Base-by-base conservation (phyloP, 2,329 filamentous ascomycete genomes). In the Onygenales sp. region DNA sequence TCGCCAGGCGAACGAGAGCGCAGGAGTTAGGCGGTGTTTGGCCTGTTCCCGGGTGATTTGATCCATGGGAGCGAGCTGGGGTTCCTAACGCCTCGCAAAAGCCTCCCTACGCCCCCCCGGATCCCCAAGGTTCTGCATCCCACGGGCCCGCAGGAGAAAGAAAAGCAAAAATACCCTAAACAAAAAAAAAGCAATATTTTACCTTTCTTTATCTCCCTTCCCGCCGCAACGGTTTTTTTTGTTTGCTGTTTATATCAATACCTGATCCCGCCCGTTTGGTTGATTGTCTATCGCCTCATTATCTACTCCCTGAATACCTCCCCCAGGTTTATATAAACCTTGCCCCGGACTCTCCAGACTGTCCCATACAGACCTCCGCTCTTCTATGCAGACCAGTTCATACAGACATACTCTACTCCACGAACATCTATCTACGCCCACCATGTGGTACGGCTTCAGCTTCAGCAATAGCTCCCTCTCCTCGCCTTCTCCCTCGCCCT, bases 401-500 rank as follows among this genome's bases (percentile, higher is more conserved):
- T 37, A 48, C 40, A 17, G 10, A 21, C 42, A 51, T 17, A 49
- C 4, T 39, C 11, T 53, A 32, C 36, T 17, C 33, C 13, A 36
- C 36, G 6, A 47, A 36, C 33, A 51, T 17, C 34, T 27, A 17
- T 27, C 57, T 27, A 51, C 36, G 52, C 14, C 49, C 58, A 59
- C 14, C 42, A 61, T 61, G 58, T 51, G 55, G 55, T 63, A 62
- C 58, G 60, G 58, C 49, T 62, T 62, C 60, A 62, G 58, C 52
- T 62, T 63, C 60, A 67, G 62, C 33, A 63, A 56, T 51, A 60
- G 57, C 11, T 50, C 57, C 27, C 56, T 56, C 53, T 64, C 62
- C 17, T 59, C 59, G 2, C 57, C 59, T 33, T 60, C 62, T 52
- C 65, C 63, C 42, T 67, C 59, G 4, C 58, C 65, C 10, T 63